Evolutionary conservation across 2,329 filamentous ascomycete species (phyloP), one percentile per base, ranked within the genome.

Genomic region (Neofusicoccum sp.): DNA sequence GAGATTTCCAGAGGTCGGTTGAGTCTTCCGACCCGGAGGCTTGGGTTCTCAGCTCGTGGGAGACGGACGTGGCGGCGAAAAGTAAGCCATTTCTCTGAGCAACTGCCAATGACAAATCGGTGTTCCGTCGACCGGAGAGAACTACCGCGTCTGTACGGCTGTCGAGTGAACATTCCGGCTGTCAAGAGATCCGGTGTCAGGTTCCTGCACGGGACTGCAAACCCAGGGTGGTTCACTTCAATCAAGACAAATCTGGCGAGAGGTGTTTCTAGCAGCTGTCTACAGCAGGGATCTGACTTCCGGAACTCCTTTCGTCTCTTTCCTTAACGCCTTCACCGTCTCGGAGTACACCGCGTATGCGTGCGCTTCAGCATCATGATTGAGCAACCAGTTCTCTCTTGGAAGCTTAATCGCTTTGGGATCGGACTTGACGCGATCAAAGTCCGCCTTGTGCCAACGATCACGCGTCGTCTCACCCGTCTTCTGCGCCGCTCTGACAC

Each of bases 311-410:
- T 54, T 62, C 37, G n/a, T 9, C 31, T 62, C 61, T 14, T 44
- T 47, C 49, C 61, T 12, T 22, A 62, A 33, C 61, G 16, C 56
- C 56, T 70, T 64, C 9, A 68, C 68, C 12, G 68, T 71, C 60
- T 70, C 66, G 1, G 66, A 50, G 60, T 67, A 74, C 31, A 75
- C 71, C 43, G 76, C 65, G 41, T 74, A 73, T 37, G 66, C 68
- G 64, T 74, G 71, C 12, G 67, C 66, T 56, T 75, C 72, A 4
- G 71, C 70, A 62, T 76, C 72, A 50, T 71, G 72, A 54, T 71
- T 67, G 16, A 75, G 64, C 59, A 74, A 45, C 71, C 73, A 74
- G 2, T 68, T 67, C 49, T 74, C 72, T 41, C 72, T 66, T 14
- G 69, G 68, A 48, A 71, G 65, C 66, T 66, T 70, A n/a, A 71